Conservation (phyloP, 1,284 basidiomycete species). For the Inonotus hispidus region DNA sequence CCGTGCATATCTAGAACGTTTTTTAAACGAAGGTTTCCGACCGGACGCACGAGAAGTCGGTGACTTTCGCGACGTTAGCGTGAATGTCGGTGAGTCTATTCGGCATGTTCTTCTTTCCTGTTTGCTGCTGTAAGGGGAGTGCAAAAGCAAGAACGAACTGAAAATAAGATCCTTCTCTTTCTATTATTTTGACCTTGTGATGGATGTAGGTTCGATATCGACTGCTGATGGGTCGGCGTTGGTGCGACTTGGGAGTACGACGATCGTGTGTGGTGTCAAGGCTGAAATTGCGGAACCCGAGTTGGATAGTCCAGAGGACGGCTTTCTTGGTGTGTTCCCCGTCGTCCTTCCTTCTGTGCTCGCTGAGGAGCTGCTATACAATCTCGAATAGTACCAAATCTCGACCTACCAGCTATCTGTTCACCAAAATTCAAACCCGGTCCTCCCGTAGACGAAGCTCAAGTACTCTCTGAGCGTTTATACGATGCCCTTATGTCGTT, state of each 20-base stretch:
- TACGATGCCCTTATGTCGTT: conserved; percentile 74
- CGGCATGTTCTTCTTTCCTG: no score
- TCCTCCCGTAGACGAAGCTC: conserved; percentile 88
- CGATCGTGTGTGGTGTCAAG: conserved; percentile 89
- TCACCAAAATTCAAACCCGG: conserved; percentile 93
- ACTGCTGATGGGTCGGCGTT: conserved; percentile 89
- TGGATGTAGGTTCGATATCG: conserved; percentile 68
- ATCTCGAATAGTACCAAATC: conserved; percentile 59
- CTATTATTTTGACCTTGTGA: background rate
- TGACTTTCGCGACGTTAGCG: conserved; percentile 62
- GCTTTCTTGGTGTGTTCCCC: conserved; percentile 68
- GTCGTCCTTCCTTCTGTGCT: background rate
- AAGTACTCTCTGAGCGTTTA: conserved; percentile 78
- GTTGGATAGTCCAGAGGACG: conserved; percentile 64
- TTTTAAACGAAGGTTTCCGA: conserved; percentile 63
- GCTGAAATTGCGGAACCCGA: conserved; percentile 91
- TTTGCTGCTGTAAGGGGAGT: conserved; percentile 7
- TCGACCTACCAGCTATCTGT: conserved; percentile 90
- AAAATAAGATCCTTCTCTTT: conserved; percentile 1
- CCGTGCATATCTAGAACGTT: conserved; percentile 72
- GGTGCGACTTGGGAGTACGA: conserved; percentile 85
- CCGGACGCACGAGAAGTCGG: conserved; percentile 68
- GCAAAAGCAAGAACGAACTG: background rate
- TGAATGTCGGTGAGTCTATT: conserved; percentile 62
- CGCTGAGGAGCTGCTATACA: no score